A percentile compares a stretch with the other conserved stretches of the same genome.
Evolutionary conservation across 139 green algal species (phyloP).

Genomic region (Coelastrella sp.): DNA sequence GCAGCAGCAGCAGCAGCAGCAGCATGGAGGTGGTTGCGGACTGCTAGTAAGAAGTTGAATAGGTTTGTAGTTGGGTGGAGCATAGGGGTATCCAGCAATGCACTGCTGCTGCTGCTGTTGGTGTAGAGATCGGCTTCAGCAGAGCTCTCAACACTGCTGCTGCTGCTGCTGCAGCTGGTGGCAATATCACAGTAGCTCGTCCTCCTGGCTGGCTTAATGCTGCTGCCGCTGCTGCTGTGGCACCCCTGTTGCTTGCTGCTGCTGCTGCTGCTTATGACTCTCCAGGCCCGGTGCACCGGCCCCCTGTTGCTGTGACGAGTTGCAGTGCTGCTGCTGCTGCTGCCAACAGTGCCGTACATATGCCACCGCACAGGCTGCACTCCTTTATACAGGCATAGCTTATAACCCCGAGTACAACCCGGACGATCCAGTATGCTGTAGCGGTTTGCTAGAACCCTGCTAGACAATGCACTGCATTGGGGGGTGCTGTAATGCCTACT

Average conservation of each 20-base stretch:
- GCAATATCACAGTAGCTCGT: neutral
- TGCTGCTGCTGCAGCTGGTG: neutral
- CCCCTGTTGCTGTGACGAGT: neutral
- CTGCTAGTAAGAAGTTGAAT: neutral
- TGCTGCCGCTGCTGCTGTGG: neutral
- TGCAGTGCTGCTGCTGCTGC: neutral
- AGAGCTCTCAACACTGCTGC: neutral
- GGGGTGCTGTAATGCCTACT: too few species aligned
- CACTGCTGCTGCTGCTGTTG: neutral
- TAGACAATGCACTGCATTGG: too few species aligned
- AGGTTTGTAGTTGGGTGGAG: neutral
- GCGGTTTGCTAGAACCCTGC: too few species aligned
- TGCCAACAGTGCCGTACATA: neutral
- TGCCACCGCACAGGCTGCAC: too few species aligned
- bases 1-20: neutral
- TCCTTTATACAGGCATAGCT: too few species aligned
- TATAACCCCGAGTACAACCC: too few species aligned
- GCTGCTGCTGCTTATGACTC: neutral
- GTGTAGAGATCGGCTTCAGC: too few species aligned
- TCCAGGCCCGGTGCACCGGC: neutral
- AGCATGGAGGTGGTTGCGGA: neutral
- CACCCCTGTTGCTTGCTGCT: neutral
- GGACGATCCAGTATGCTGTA: too few species aligned
- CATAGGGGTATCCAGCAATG: neutral
- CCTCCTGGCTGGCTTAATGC: neutral